phyloP scores from a whole-genome alignment of 306 rosid genomes.

The Glycine tomentella region DNA sequence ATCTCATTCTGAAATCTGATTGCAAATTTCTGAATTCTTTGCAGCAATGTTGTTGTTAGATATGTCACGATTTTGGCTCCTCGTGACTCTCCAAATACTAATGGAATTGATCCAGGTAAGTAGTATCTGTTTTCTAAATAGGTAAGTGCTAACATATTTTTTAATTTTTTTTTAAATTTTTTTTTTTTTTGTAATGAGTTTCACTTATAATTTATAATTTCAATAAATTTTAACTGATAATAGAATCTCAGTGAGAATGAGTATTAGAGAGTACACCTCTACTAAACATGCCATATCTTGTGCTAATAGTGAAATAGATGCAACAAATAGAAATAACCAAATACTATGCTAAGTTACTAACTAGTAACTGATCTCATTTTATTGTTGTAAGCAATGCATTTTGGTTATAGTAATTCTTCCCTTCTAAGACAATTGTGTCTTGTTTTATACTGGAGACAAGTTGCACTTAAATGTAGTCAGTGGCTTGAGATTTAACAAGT shows the following conservation, averaged over 20 bases:
- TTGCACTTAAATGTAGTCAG: not conserved
- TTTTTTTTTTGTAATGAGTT: not conserved
- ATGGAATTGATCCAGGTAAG: constrained; percentile 87
- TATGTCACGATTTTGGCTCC: constrained; percentile 82
- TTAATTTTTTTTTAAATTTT: not conserved
- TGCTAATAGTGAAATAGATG: not conserved
- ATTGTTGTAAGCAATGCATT: too few relatives aligned
- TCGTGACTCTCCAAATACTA: constrained; percentile 87
- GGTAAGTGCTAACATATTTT: not conserved
- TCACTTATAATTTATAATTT: not conserved
- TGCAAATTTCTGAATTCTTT: constrained; percentile 31
- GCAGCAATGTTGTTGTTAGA: constrained; percentile 82
- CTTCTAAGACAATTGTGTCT: not conserved
- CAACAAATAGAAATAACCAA: not conserved
- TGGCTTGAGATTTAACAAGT: constrained; percentile 1
- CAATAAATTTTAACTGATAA: not conserved
- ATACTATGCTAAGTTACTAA: not conserved
- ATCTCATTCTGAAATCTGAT: constrained; percentile 10
- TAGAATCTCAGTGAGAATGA: not conserved
- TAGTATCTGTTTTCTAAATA: not conserved
- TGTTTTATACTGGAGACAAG: not conserved
- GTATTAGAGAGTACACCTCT: not conserved
- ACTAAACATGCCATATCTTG: not conserved
- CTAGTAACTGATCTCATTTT: not conserved
- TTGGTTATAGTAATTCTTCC: not conserved